Percentiles rank a stretch among this genome's conserved stretches.
Conservation (phyloP, 495 filamentous ascomycete genomes). For the Penicillium verhagenii region DNA sequence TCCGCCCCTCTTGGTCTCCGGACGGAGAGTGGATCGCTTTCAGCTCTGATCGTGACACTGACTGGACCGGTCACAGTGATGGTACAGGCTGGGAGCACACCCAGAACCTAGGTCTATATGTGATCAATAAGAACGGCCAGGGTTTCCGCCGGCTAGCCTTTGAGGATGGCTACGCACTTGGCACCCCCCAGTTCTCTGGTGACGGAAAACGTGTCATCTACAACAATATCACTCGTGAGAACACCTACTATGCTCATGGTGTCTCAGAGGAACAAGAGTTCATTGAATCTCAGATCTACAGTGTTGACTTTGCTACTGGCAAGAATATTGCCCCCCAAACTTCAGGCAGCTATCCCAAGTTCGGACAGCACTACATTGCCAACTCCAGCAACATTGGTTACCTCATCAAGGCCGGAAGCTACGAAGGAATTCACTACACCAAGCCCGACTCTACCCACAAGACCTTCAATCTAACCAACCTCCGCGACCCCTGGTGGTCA, state of each 20-base stretch:
- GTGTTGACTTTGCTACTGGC: slow-evolving; percentile 13
- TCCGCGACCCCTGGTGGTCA: slow-evolving; percentile 12
- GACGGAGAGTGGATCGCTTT: slow-evolving; percentile 21
- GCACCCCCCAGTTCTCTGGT: slow-evolving; percentile 15
- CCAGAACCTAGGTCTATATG: slow-evolving; percentile 12
- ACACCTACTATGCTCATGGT: slow-evolving; percentile 5
- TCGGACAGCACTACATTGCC: slow-evolving; percentile 5
- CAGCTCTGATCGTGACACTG: slow-evolving; percentile 16
- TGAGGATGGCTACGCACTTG: slow-evolving; percentile 7
- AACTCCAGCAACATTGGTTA: slow-evolving; percentile 10
- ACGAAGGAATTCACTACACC: slow-evolving; percentile 13
- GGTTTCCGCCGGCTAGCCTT: slow-evolving; percentile 1
- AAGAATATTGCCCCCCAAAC: slow-evolving; percentile 4
- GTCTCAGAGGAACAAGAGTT: neutral
- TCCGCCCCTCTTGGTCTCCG: slow-evolving; percentile 26
- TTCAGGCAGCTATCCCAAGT: neutral
- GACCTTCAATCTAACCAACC: neutral
- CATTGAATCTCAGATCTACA: slow-evolving; percentile 6
- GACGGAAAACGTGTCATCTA: slow-evolving; percentile 20
- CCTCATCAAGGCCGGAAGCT: slow-evolving; percentile 5
- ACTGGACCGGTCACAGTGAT: slow-evolving; percentile 15
- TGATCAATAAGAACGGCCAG: slow-evolving; percentile 7
- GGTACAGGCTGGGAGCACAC: slow-evolving; percentile 19
- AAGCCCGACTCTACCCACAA: slow-evolving; percentile 3
- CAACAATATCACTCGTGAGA: slow-evolving; percentile 11